Conservation (phyloP, 257 asterid species). For the Plantago elongata region DNA sequence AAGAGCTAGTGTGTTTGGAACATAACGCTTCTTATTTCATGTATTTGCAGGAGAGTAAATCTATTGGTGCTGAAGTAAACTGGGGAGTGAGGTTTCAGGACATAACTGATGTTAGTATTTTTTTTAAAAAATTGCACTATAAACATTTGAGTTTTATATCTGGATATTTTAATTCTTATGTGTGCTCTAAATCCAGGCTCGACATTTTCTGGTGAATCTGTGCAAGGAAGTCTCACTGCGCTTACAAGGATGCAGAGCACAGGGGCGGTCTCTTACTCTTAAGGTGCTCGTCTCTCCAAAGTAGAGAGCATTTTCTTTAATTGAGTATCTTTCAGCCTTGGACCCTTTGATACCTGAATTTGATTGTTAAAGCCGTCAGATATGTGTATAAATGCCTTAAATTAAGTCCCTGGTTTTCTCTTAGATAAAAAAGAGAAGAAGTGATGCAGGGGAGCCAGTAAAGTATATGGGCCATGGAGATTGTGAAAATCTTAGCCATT, state of each 20-base stretch:
- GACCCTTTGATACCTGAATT: not conserved
- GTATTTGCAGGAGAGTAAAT: constrained; percentile 78
- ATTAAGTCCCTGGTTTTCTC: too few relatives aligned
- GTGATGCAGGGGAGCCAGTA: constrained; percentile 81
- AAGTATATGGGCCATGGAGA: constrained; percentile 95
- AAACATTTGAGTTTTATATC: constrained; percentile 7
- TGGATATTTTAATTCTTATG: constrained; percentile 17
- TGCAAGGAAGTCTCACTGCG: constrained; percentile 93
- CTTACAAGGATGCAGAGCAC: constrained; percentile 76
- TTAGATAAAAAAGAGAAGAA: constrained; percentile 81
- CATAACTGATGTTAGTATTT: constrained; percentile 59
- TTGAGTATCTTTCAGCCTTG: not conserved
- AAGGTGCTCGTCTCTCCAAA: too few relatives aligned
- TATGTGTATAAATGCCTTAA: too few relatives aligned
- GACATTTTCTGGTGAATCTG: constrained; percentile 48
- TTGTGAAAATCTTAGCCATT: constrained; percentile 90
- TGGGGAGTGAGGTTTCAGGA: constrained; percentile 98
- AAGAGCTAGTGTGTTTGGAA: constrained; percentile 3
- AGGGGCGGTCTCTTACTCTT: constrained; percentile 79
- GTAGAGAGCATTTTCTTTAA: not conserved
- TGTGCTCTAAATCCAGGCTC: constrained; percentile 50
- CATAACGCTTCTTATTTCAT: constrained; percentile 2
- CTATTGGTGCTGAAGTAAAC: constrained; percentile 92
- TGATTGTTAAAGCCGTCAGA: not conserved
- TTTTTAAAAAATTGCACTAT: constrained; percentile 17